Percentiles rank a stretch among this genome's conserved stretches.
Evolutionary conservation across 805 yeast genomes (phyloP).

Genomic region (Debaryomyces tyrocola): DNA sequence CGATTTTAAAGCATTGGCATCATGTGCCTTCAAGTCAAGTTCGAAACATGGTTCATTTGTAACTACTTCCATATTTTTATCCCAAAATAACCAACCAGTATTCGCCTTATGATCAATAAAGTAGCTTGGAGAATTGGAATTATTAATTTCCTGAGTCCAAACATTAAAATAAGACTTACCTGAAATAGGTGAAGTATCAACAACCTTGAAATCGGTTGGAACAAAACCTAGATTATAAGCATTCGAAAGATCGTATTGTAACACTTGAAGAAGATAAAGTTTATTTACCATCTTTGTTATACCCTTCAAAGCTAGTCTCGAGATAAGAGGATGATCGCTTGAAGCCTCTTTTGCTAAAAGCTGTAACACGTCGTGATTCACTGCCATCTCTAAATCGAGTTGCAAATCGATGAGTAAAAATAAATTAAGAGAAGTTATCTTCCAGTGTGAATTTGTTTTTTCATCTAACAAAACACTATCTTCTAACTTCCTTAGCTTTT

Average conservation of each 20-base stretch:
- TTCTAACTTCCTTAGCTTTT: constrained; percentile 44
- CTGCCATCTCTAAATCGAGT: constrained; percentile 48
- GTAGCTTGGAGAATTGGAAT: constrained; percentile 45
- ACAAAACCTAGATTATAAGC: constrained; percentile 38
- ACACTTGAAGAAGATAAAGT: constrained; percentile 43
- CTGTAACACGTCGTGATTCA: constrained; percentile 38
- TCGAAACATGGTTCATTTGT: constrained; percentile 25
- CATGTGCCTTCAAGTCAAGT: constrained; percentile 39
- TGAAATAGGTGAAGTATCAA: constrained; percentile 43
- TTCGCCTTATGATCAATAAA: constrained; percentile 58
- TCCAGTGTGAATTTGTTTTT: constrained; percentile 53
- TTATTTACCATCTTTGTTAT: constrained; percentile 53
- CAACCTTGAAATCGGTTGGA: constrained; percentile 33
- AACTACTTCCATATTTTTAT: constrained; percentile 49
- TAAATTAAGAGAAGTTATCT: constrained; percentile 46
- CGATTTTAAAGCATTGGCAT: constrained; percentile 37
- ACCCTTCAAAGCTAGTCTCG: constrained; percentile 61
- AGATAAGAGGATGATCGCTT: constrained; percentile 67
- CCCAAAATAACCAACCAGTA: constrained; percentile 81
- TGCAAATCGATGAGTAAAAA: constrained; percentile 54
- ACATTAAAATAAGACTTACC: constrained; percentile 34
- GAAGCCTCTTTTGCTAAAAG: constrained; percentile 48
- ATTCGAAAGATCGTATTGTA: constrained; percentile 47
- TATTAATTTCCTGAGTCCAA: constrained; percentile 54
- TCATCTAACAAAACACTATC: constrained; percentile 27